phyloP scores from a whole-genome alignment of 1,284 basidiomycete genomes.

The Moniliophthora roreri region DNA sequence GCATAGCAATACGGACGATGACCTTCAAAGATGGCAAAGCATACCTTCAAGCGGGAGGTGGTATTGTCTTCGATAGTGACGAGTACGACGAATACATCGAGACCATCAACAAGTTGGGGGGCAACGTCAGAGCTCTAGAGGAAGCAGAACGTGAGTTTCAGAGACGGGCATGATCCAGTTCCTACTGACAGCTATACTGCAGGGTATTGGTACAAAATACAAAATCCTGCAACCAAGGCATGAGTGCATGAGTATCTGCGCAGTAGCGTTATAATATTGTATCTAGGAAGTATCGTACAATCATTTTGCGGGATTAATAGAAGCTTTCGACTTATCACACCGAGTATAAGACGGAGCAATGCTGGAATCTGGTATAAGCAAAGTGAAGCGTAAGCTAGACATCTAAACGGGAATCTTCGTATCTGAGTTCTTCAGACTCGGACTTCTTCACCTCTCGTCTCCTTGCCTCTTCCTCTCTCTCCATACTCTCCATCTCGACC shows the following conservation, averaged over 20 bases:
- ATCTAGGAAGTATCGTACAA: conserved; percentile 5
- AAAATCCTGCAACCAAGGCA: conserved; percentile 23
- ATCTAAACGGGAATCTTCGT: conserved; percentile 5
- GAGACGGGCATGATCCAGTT: conserved; percentile 10
- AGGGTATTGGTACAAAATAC: conserved; percentile 72
- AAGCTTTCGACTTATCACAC: too few relatives aligned
- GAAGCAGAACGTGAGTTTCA: conserved; percentile 81
- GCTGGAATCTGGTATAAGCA: too few relatives aligned
- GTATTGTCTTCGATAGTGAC: conserved; percentile 96
- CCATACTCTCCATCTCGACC: conserved; percentile 18
- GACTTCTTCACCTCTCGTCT: neutral
- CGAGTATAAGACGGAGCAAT: too few relatives aligned
- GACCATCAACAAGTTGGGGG: conserved; percentile 93
- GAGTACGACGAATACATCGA: conserved; percentile 98
- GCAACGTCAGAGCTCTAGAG: conserved; percentile 85
- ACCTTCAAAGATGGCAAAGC: conserved; percentile 91
- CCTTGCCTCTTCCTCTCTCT: conserved; percentile 16
- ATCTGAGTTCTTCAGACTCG: conserved; percentile 18
- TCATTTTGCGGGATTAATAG: conserved; percentile 5
- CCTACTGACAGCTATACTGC: conserved; percentile 18
- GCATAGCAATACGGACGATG: conserved; percentile 99
- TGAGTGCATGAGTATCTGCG: conserved; percentile 10
- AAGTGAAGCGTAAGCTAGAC: too few relatives aligned
- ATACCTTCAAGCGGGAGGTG: conserved; percentile 96
- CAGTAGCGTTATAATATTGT: conserved; percentile 19